Base-by-base conservation (phyloP, 1,284 basidiomycete species). In the Fomitopsis pinicola region DNA sequence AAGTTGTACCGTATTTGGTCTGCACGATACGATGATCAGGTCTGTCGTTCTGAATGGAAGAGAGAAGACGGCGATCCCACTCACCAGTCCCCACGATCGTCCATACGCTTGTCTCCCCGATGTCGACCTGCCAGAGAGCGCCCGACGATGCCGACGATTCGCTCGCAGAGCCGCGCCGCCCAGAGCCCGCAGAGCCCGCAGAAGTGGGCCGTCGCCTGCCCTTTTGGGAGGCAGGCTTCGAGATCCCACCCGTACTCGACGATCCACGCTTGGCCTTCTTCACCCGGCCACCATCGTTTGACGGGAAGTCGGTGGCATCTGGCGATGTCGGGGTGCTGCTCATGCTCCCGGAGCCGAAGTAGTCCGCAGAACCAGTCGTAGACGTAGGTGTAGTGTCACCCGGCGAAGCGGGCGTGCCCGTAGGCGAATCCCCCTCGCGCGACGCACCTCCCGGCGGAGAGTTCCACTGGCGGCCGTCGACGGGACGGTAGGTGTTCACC, bases 1-100 rank as follows among this genome's bases (percentile, higher is more conserved):
- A 96, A 96, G 71, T 95, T 95, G 78, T 95, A 95, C 63, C 89
- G 84, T 62, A 93, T 83, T 82, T 93, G 91, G 72, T 93, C 90
- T 87, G 71, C 36, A 62, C 61, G 68, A 19, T 14, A 63, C 64
- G 48, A 55, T 19, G 46, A 56, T 58, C 58, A 61, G 60, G 52
- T 28, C 45, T 33, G 17, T 35, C 58, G 38, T 42, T n/a, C 59
- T n/a, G 52, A 56, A 42, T 35, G 48, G 55, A 36, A 53, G 52
- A 55, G 36, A 7, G 62, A 52, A 61, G 60, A 33, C 28, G 8
- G 55, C 42, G 42, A 42, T 19, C 57, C 61, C 48, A 72, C 80
- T 74, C 73, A 91, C 89, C 90, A 65, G 91, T 94, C 66, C 94
- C 92, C 63, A 95, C 92, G 66, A 96, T 94, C 15, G 93, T 95